Conservation (phyloP, 2,329 filamentous ascomycete species). For the Talaromyces sp. region DNA sequence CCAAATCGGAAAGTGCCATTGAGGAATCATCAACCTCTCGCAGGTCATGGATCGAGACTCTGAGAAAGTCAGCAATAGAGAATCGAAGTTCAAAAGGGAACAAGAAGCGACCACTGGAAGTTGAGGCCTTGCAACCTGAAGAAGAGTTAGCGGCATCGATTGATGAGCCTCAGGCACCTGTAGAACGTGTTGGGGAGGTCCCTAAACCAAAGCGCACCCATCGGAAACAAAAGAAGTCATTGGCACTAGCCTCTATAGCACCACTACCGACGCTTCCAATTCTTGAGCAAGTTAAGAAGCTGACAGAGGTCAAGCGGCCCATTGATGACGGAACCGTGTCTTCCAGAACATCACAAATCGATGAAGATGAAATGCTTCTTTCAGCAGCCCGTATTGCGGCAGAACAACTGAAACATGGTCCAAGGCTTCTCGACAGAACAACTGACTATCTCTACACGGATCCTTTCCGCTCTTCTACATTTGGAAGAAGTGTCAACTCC, state of each 20-base stretch:
- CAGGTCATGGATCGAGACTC: slow-evolving; percentile 19
- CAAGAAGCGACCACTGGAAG: slow-evolving; percentile 29
- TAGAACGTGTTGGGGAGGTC: not conserved
- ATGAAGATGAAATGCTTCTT: slow-evolving; percentile 43
- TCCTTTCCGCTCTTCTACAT: slow-evolving; percentile 27
- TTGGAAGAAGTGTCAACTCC: slow-evolving; percentile 25
- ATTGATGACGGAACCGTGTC: slow-evolving; percentile 23
- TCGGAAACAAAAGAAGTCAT: slow-evolving; percentile 25
- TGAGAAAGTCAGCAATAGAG: slow-evolving; percentile 25
- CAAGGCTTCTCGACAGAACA: slow-evolving; percentile 30
- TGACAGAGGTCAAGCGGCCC: slow-evolving; percentile 26
- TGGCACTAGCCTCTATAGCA: slow-evolving; percentile 32
- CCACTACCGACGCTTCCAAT: slow-evolving; percentile 34
- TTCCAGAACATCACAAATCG: slow-evolving; percentile 29
- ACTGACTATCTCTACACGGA: slow-evolving; percentile 25
- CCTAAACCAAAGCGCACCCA: slow-evolving; percentile 8
- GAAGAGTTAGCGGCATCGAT: slow-evolving; percentile 17
- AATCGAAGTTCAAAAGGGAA: slow-evolving; percentile 23
- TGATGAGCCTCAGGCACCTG: not conserved
- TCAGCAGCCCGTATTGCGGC: slow-evolving; percentile 42
- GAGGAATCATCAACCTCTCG: slow-evolving; percentile 10
- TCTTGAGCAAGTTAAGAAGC: slow-evolving; percentile 30
- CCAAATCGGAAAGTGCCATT: slow-evolving; percentile 3
- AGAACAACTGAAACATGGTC: slow-evolving; percentile 37
- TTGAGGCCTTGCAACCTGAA: slow-evolving; percentile 17